These are phyloP conservation scores for Aspergillus hiratsukae DNA, from an alignment of 2,329 filamentous ascomycete species.

Conservation along the genomic window DNA sequence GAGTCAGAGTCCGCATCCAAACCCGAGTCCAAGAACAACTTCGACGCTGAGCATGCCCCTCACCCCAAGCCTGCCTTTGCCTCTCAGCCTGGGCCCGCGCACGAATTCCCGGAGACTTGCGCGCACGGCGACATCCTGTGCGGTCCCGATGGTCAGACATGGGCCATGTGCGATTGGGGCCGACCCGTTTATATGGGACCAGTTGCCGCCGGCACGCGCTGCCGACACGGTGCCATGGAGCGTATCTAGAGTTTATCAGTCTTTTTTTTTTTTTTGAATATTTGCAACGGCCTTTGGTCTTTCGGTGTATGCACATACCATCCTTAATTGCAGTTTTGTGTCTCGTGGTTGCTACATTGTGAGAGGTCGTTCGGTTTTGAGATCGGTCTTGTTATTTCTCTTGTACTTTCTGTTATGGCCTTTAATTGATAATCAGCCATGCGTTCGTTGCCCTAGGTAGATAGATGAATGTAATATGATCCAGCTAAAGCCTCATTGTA, in stretches of 20 bases:
- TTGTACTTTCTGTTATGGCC: neutral
- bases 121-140: constrained; percentile 30
- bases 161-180: constrained; percentile 32
- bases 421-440: neutral
- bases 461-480: neutral
- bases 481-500: neutral
- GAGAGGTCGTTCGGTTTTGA: neutral
- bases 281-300: neutral
- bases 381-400: neutral
- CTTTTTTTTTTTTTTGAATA: no score
- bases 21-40: neutral
- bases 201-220: constrained; percentile 35
- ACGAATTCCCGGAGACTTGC: constrained; percentile 14
- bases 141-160: constrained; percentile 26
- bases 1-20: neutral
- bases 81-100: neutral
- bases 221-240: constrained; percentile 24
- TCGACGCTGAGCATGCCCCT: constrained; percentile 6
- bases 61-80: constrained; percentile 1
- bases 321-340: neutral
- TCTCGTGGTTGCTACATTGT: neutral
- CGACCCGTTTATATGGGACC: constrained; percentile 32
- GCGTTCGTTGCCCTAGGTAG: neutral
- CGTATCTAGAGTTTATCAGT: neutral
- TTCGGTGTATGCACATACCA: neutral